A percentile compares a stretch with the other conserved stretches of the same genome.
Evolutionary conservation across 306 rosid genomes (phyloP).

Genomic region (Cicer chorassanicum): DNA sequence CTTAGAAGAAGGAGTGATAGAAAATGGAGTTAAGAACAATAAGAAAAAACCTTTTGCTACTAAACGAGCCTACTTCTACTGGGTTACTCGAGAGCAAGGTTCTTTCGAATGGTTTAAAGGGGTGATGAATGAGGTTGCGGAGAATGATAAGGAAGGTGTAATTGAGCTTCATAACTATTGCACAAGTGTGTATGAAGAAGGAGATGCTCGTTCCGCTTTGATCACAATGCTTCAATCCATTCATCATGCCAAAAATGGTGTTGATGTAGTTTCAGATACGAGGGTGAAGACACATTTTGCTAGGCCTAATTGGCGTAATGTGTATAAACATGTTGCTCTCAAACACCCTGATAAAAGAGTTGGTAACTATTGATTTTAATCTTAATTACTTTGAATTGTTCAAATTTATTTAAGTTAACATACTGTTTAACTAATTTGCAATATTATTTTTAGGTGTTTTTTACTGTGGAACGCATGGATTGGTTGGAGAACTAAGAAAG

Average conservation of each 20-base stretch:
- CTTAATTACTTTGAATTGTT: neutral
- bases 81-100: slow-evolving; percentile 92
- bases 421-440: neutral
- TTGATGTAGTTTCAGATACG: slow-evolving; percentile 76
- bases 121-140: slow-evolving; percentile 81
- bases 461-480: slow-evolving; percentile 77
- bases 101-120: slow-evolving; percentile 90
- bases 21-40: slow-evolving; percentile 43
- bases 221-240: slow-evolving; percentile 87
- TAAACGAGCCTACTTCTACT: slow-evolving; percentile 80
- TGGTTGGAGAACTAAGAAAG: slow-evolving; percentile 72
- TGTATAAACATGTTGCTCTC: slow-evolving; percentile 64
- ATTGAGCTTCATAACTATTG: slow-evolving; percentile 85
- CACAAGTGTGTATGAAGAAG: slow-evolving; percentile 88
- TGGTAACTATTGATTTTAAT: slow-evolving; percentile 55
- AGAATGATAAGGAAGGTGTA: slow-evolving; percentile 63
- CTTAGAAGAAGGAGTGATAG: slow-evolving; percentile 49
- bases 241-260: slow-evolving; percentile 75
- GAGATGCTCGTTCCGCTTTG: slow-evolving; percentile 82
- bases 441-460: slow-evolving; percentile 68
- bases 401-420: slow-evolving; percentile 1
- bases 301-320: slow-evolving; percentile 79
- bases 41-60: slow-evolving; percentile 69
- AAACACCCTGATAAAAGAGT: slow-evolving; percentile 68
- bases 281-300: slow-evolving; percentile 88